Evolutionary conservation across 2,329 filamentous ascomycete species (phyloP), one percentile per base, ranked within the genome.

Genomic region (Xylariaceae sp.): DNA sequence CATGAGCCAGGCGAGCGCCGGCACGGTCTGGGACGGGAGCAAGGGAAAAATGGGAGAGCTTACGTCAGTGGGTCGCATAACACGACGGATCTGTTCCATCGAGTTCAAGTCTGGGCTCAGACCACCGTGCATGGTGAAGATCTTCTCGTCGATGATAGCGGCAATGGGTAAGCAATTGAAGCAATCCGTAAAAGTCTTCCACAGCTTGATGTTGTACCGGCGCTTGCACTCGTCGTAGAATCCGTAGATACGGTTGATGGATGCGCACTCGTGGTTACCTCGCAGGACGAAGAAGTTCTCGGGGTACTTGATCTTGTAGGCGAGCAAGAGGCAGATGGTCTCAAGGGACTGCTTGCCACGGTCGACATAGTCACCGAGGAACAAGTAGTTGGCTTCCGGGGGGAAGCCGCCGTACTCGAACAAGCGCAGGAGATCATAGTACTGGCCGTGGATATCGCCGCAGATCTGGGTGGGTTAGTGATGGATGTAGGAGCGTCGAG

Each of bases 91-190:
- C 77, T 98, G 92, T 76, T 98, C 93, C 93, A 98, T 98, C 25
- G 91, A 96, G 79, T 97, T 96, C 56, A 98, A 78, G 67, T 96
- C 93, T 36, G 93, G 93, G 70, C 90, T 96, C 63, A 98, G 75
- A 64, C 93, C 93, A 66, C 93, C 93, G 73, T 98, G 93, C 92
- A 98, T 96, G 65, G 91, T 96, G 77, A 98, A 97, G 67, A 98
- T 98, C 85, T 97, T 98, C 55, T 88, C 89, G 2, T 91, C 92
- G 29, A 97, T 91, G 60, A 95, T 96, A n/a, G 92, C 83, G 35
- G 92, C 92, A 60, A 97, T 96, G 0, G 92, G 92, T 36, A 97
- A 77, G 34, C 86, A 91, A 67, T 97, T 97, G 76, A 97, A 97
- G 21, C 88, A 93, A 64, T 97, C 92, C 42, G 95, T 85, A 63